These are phyloP conservation scores for Fusarium sp. DNA, from an alignment of 2,329 filamentous ascomycete species.

Conservation along the genomic window DNA sequence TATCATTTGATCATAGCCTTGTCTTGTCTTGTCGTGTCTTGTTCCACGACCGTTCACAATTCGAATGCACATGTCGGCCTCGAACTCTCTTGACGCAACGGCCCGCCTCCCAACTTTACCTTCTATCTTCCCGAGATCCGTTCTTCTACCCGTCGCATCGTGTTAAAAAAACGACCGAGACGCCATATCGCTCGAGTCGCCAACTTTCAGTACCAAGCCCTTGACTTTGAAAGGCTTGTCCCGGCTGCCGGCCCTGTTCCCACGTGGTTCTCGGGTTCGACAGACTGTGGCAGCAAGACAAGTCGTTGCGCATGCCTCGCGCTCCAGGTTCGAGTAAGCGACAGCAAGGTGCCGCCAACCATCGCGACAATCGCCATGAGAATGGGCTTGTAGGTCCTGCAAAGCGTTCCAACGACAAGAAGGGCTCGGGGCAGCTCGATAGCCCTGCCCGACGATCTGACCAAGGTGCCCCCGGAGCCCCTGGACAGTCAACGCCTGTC, in stretches of 20 bases:
- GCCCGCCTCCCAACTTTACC: slow-evolving; percentile 28
- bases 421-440: slow-evolving; percentile 61
- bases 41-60: slow-evolving; percentile 22
- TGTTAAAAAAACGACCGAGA: slow-evolving; percentile 27
- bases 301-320: slow-evolving; percentile 69
- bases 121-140: slow-evolving; percentile 21
- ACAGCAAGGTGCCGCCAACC: slow-evolving; percentile 71
- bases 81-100: slow-evolving; percentile 41
- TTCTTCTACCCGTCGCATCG: slow-evolving; percentile 21
- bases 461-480: slow-evolving; percentile 46
- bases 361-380: slow-evolving; percentile 83
- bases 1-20: slow-evolving; percentile 30
- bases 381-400: slow-evolving; percentile 80
- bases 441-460: slow-evolving; percentile 53
- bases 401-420: slow-evolving; percentile 56
- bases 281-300: slow-evolving; percentile 51
- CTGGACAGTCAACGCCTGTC: slow-evolving; percentile 48
- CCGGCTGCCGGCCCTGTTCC: slow-evolving; percentile 54
- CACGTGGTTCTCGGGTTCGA: slow-evolving; percentile 52
- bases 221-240: slow-evolving; percentile 46
- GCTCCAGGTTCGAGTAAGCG: slow-evolving; percentile 69
- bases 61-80: slow-evolving; percentile 46
- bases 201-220: slow-evolving; percentile 30
- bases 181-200: slow-evolving; percentile 26
- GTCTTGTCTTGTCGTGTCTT: slow-evolving; percentile 5